These are phyloP conservation scores for Cornus kousa DNA, from an alignment of 148 eudicot species.

Conservation along the genomic window DNA sequence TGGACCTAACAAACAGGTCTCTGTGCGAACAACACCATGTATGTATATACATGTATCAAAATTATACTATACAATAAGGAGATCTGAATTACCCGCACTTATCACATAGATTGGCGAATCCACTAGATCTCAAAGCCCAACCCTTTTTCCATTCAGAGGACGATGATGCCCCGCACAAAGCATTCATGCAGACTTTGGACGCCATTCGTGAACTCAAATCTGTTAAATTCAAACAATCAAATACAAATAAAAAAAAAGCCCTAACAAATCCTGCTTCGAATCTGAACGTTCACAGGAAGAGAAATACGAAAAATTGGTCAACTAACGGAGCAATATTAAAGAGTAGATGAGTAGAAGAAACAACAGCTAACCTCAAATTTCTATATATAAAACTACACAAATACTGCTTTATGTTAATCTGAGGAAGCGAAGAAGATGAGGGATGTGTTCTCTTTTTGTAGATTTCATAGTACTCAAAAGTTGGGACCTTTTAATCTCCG, in stretches of 20 bases:
- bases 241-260: constrained; percentile 10
- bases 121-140: constrained; percentile 86
- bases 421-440: background rate
- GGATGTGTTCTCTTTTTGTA: background rate
- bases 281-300: background rate
- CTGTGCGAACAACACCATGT: too few species aligned
- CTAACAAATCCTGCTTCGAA: constrained; percentile 3
- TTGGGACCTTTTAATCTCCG: background rate
- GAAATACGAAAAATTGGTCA: constrained; percentile 11
- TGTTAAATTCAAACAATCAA: constrained; percentile 16
- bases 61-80: background rate
- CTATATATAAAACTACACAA: background rate
- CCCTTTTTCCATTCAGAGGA: constrained; percentile 64
- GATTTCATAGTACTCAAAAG: constrained; percentile 2
- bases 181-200: constrained; percentile 66
- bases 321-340: background rate
- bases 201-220: constrained; percentile 31
- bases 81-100: constrained; percentile 71
- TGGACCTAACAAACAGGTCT: too few species aligned
- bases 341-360: background rate
- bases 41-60: background rate
- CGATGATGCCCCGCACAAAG: constrained; percentile 58
- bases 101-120: constrained; percentile 66
- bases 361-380: background rate
- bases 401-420: background rate